These are phyloP conservation scores for Talaromyces wortmannii DNA, from an alignment of 495 filamentous ascomycete genomes.

Conservation along the genomic window DNA sequence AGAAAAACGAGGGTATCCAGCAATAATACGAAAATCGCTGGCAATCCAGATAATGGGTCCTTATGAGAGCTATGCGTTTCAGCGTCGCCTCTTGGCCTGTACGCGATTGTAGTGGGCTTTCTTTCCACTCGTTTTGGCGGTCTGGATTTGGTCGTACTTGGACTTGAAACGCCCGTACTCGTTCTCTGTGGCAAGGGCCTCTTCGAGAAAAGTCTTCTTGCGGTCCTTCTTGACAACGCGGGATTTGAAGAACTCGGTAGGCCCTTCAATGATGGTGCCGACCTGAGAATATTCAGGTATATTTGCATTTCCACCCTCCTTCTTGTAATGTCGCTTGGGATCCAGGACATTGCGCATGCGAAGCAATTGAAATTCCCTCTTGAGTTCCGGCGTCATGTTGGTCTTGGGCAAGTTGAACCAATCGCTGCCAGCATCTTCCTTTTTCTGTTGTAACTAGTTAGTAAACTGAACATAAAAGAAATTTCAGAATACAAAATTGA, in stretches of 20 bases:
- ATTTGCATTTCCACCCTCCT: conserved; percentile 58
- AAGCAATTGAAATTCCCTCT: conserved; percentile 78
- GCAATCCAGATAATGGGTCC: conserved; percentile 3
- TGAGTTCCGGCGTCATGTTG: conserved; percentile 73
- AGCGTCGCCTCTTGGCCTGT: conserved; percentile 45
- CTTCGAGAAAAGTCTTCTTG: conserved; percentile 86
- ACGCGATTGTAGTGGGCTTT: conserved; percentile 65
- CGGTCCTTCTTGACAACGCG: conserved; percentile 80
- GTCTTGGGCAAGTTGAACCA: conserved; percentile 89
- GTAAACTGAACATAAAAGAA: conserved; percentile 6
- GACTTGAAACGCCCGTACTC: conserved; percentile 54
- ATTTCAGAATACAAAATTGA: not conserved
- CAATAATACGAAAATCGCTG: conserved; percentile 12
- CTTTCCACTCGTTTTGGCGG: conserved; percentile 61
- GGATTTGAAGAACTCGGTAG: conserved; percentile 76
- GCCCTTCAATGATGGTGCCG: conserved; percentile 82
- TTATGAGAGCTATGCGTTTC: conserved; percentile 5
- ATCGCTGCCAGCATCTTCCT: conserved; percentile 51
- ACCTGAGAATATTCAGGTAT: conserved; percentile 80
- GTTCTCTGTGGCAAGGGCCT: conserved; percentile 63
- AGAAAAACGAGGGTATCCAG: not conserved
- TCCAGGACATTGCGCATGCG: conserved; percentile 86
- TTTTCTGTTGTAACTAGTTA: conserved; percentile 41
- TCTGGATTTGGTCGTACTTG: conserved; percentile 66
- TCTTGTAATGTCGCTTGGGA: conserved; percentile 87